Evolutionary conservation across 2,329 filamentous ascomycete genomes (phyloP), one percentile per base, ranked within the genome.

Genomic region (Pseudohalonectria lignicola): DNA sequence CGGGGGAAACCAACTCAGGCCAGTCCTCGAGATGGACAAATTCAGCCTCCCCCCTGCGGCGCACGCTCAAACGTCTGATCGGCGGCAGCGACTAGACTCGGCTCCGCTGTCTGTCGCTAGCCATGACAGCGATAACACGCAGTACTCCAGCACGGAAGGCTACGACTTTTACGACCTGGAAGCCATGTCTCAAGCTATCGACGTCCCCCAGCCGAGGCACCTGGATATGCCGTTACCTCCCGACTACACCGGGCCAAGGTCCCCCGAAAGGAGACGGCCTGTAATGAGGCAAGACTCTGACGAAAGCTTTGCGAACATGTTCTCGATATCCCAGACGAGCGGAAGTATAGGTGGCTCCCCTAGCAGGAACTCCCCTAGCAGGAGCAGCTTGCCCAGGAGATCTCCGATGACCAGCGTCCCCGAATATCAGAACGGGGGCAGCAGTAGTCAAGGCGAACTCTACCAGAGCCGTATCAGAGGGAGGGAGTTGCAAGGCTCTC

Each of bases 81-180:
- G 55, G 4, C 61, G 68, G 9, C 60, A 59, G 39, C 63, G 69
- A 19, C 61, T 67, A 10, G 63, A 73, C 47, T 75, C 71, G 1
- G 57, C 59, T 28, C 63, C 71, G 2, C 47, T 73, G 19, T 76
- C 73, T 3, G 57, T 64, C n/a, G 44, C 56, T 16, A 74, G 70
- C 48, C 63, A 69, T 23, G 63, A 65, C 30, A 74, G 67, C 47
- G 64, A 61, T 31, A 46, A 49, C 29, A 63, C 66, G 5, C 63
- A 69, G 17, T 46, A 57, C n/a, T 71, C 69, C 11, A 69, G 62
- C 48, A 73, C 68, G 2, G 75, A 79, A 45, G 76, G 76, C 1
- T 79, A 80, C 47, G 76, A 80, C 52, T 80, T 80, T 48, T 79
- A 79, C 49, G 76, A 75, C 47, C 59, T 74, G 20, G 74, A 75